Base-by-base conservation (phyloP, 495 filamentous ascomycete species). In the Penicillium bovifimosum region DNA sequence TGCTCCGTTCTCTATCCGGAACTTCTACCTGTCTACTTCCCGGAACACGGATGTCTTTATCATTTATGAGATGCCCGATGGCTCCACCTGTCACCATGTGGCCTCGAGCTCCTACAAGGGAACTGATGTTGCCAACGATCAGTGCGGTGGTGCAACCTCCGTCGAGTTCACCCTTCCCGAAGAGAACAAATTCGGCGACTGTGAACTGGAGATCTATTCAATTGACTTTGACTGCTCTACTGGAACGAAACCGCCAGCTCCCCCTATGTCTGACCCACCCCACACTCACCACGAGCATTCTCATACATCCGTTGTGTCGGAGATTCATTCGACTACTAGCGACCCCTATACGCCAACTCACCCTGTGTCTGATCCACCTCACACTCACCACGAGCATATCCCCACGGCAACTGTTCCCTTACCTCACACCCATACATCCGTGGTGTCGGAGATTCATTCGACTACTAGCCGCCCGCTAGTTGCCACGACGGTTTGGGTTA, bases 111-210 rank as follows among this genome's bases (percentile, higher is more conserved):
- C 73, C 40, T 70, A 78, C 41, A 71, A 73, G 13, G 87, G 88
- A 60, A 79, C 78, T 32, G 79, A 77, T 56, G 74, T 96, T 51
- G 64, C 76, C 71, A 96, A 96, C 77, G 80, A 75, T 50, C 91
- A 96, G 74, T 96, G 91, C 67, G 91, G 91, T 77, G 90, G 89
- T 70, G 91, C 91, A 41, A 85, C 77, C 60, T 78, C 78, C 17
- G 89, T 96, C 27, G 80, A 81, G 33, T 83, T 95, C 60, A 74
- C 86, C 59, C 82, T 89, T 60, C 86, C 87, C 8, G 61, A 71
- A 9, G 70, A 85, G 60, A 71, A 75, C 57, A 66, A 74, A 39
- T 64, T 70, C 28, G 68, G 71, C 31, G 62, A 69, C 35, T 93
- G 90, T 73, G 77, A 78, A 56, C 72, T 96, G 58, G 81, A 82